Base-by-base conservation (phyloP, 257 asterid species). In the Capsicum baccatum region DNA sequence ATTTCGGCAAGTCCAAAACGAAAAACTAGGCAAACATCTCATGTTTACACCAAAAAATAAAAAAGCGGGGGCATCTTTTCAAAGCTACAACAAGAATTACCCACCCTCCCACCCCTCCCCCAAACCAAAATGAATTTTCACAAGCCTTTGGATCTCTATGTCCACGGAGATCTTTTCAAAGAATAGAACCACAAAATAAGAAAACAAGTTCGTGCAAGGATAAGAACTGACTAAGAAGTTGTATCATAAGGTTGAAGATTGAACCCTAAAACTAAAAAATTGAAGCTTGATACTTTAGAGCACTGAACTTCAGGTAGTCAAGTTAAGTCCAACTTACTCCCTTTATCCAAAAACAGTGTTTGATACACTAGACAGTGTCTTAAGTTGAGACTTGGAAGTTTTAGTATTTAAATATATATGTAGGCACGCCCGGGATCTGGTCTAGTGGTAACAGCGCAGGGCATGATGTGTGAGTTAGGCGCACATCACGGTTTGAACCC, bases 281-380 rank as follows among this genome's bases (percentile, higher is more conserved):
- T 54, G 13, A 78, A 54, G 50, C 82, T 78, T 9, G 47, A 14
- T 33, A 78, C 50, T 26, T 66, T 78, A 37, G 21, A 35, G 82
- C 82, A 54, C 47, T 54, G 50, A 78, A 78, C 33, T 37, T 54
- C 63, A 78, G 81, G 82, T 78, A 8, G 42, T 74, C 81, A 78
- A 33, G 44, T 74, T 21, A 74, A 50, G 82, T 54, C 64, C 54
- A 78, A 52, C n/a, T 78, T 78, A 78, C 64, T 26, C 82, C 48
- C 48, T 78, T 78, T 26, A 52, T 78, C 64, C 50, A 78, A 56
- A 26, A 8, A 52, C 14, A 78, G 26, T 26, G 64, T 64, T 54
- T 14, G 82, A 54, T 78, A 26, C 48, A 26, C 82, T 52, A 78
- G 63, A 54, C 63, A 54, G 8, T 54, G 64, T 78, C 54, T 54